Evolutionary conservation across 2,329 filamentous ascomycete species (phyloP).

Genomic region (Ophiostoma perfectum): DNA sequence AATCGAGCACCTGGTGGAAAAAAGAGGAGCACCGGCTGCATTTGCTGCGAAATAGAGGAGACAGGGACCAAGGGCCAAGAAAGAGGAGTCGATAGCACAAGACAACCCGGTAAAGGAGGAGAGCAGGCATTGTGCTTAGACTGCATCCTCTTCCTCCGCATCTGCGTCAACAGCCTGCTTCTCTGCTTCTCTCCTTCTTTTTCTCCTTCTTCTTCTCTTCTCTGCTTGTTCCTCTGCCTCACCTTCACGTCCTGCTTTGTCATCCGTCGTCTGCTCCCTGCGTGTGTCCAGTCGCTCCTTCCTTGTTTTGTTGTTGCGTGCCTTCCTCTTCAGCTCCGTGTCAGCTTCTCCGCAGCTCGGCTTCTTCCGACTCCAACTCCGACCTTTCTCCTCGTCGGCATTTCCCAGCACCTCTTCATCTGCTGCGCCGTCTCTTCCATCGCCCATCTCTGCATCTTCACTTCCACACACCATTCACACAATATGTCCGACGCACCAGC

Average conservation of each 20-base stretch:
- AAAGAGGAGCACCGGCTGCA: not conserved
- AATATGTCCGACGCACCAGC: not conserved
- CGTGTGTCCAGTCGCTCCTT: constrained; percentile 5
- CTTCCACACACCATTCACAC: not conserved
- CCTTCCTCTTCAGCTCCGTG: not conserved
- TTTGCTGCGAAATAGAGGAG: not conserved
- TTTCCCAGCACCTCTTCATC: not conserved
- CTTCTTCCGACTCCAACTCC: not conserved
- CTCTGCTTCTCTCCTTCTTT: not conserved
- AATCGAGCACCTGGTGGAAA: not conserved
- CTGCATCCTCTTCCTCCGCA: not conserved
- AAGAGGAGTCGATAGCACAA: not conserved
- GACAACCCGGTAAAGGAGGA: too few relatives aligned
- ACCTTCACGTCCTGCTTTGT: too few relatives aligned
- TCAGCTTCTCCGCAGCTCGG: not conserved
- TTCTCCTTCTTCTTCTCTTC: not conserved
- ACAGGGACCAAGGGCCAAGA: not conserved
- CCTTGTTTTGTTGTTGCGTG: not conserved
- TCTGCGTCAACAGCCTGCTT: not conserved
- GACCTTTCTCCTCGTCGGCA: constrained; percentile 3
- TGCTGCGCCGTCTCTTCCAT: not conserved
- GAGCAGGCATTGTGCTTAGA: not conserved
- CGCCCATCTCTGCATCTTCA: not conserved
- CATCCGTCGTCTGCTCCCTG: not conserved
- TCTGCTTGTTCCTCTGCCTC: not conserved